A percentile compares a stretch with the other conserved stretches of the same genome.
These are phyloP conservation scores for Jacaranda copaia DNA, from an alignment of 257 asterid genomes.

Conservation along the genomic window DNA sequence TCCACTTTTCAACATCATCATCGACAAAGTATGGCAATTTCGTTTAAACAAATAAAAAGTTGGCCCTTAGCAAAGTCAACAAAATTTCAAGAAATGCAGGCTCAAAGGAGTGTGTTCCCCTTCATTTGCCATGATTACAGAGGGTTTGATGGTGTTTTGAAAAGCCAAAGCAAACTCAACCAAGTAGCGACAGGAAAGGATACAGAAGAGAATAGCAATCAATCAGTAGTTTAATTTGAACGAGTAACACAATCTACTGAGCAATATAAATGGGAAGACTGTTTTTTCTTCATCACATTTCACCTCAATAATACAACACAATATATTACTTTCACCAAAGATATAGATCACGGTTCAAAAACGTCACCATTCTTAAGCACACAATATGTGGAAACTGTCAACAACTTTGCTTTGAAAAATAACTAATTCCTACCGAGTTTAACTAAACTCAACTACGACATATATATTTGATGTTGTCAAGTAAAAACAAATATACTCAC, in stretches of 20 bases:
- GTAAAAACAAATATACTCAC: slow-evolving; percentile 22
- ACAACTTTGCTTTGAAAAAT: neutral
- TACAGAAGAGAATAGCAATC: neutral
- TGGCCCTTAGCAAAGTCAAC: neutral
- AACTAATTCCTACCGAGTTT: neutral
- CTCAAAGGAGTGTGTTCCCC: neutral
- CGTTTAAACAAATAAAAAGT: neutral
- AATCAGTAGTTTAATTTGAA: neutral
- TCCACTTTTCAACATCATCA: neutral
- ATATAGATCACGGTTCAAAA: neutral
- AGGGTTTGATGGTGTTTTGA: neutral
- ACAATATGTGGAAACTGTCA: slow-evolving; percentile 7
- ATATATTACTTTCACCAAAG: slow-evolving; percentile 2
- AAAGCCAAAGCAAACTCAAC: neutral
- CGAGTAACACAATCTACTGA: neutral
- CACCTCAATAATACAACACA: neutral
- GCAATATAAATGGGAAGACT: neutral
- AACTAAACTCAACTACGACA: neutral
- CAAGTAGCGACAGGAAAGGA: neutral
- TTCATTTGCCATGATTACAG: neutral
- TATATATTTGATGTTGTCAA: neutral
- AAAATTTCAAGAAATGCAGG: neutral
- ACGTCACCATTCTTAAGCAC: slow-evolving; percentile 28
- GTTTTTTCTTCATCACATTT: neutral
- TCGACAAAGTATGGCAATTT: neutral